Evolutionary conservation across 306 rosid genomes (phyloP).

Genomic region (Bauhinia variegata): DNA sequence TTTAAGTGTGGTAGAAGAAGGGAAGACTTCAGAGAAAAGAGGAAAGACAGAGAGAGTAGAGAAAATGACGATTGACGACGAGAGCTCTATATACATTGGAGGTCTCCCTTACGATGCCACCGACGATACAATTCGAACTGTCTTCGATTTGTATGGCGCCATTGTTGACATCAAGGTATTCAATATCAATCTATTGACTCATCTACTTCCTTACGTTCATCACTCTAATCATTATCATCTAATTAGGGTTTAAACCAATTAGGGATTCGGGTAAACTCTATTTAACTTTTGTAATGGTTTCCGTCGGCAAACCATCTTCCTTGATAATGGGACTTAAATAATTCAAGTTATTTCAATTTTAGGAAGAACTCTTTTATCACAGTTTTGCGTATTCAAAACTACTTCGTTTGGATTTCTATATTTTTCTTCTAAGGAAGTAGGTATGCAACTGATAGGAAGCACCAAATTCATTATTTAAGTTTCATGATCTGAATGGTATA

Average conservation of each 20-base stretch:
- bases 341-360: too few species aligned
- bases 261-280: not conserved
- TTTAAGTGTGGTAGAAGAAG: not conserved
- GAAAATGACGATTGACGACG: conserved; percentile 81
- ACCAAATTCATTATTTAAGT: not conserved
- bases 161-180: conserved; percentile 82
- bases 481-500: not conserved
- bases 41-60: not conserved
- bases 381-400: too few species aligned
- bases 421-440: not conserved
- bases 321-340: too few species aligned
- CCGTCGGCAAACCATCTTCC: not conserved
- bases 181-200: not conserved
- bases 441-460: not conserved
- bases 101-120: conserved; percentile 83
- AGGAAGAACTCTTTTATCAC: too few species aligned
- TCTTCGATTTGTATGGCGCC: conserved; percentile 80
- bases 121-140: conserved; percentile 65
- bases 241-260: conserved; percentile 28
- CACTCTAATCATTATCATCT: not conserved
- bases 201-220: not conserved
- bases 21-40: not conserved
- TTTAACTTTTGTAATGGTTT: not conserved
- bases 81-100: conserved; percentile 84
- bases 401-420: not conserved